Base-by-base conservation (phyloP, 768 basidiomycete species). In the Hericium rajendrae region DNA sequence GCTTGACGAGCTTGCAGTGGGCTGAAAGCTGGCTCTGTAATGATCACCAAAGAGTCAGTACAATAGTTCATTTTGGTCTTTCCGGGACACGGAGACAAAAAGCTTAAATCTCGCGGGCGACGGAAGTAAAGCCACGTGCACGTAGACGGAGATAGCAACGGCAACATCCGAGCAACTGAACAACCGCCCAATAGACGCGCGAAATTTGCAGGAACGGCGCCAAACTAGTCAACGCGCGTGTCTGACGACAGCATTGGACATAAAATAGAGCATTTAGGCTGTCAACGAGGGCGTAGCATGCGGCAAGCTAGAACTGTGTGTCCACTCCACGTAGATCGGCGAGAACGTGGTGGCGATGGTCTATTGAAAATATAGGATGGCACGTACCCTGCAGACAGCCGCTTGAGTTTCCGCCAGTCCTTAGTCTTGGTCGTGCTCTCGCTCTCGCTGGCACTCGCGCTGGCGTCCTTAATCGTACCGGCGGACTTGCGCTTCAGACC, bases 401-500 rank as follows among this genome's bases (percentile, higher is more conserved):
- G 43, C 43, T 20, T 46, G 15, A 20, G n/a, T 20, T 15, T n/a
- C 11, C 43, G n/a, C 43, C 43, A 46, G n/a, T 46, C 43, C n/a
- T 20, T n/a, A 32, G 32, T 32, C 20, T 46, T 46, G 43, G 12
- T 46, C 43, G 43, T n/a, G 16, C 43, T 46, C n/a, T 46, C 43
- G 43, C 43, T 46, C 43, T 46, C 43, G 43, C 43, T 46, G 43
- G 43, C 43, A 46, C 43, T 46, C 15, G 43, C 49, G 10, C 49
- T 51, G 10, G 49, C 16, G 22, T 51, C 49, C 49, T 51, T 51
- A 15, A 51, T 18, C 49, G 24, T 26, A 13, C 49, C 28, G 11
- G 43, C 43, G 9, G 62, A 58, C 41, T 63, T 63, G 48, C 55
- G 57, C 43, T 59, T 59, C 18, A 63, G 57, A 52, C 62, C 51